Percentiles rank a stretch among this genome's conserved stretches.
Evolutionary conservation across 2,329 filamentous ascomycete species (phyloP).

Genomic region (Ceratocystis variospora): DNA sequence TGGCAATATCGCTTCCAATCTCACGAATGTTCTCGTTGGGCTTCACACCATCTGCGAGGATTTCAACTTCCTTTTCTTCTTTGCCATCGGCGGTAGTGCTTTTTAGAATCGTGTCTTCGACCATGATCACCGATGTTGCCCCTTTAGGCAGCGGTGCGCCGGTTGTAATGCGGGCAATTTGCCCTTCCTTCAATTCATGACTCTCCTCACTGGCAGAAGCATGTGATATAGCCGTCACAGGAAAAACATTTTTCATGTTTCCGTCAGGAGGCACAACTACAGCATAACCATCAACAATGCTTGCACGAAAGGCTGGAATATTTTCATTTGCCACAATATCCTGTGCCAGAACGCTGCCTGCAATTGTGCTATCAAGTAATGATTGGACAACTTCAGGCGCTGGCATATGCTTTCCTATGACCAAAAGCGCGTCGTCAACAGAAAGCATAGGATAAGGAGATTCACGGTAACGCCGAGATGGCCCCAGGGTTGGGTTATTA

Average conservation of each 20-base stretch:
- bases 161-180: slow-evolving; percentile 84
- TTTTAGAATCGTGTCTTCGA: slow-evolving; percentile 76
- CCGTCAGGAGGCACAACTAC: slow-evolving; percentile 52
- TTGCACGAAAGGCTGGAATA: slow-evolving; percentile 86
- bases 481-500: slow-evolving; percentile 47
- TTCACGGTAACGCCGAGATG: slow-evolving; percentile 59
- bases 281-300: slow-evolving; percentile 94
- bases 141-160: slow-evolving; percentile 81
- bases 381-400: slow-evolving; percentile 40
- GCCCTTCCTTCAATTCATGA: slow-evolving; percentile 48
- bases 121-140: slow-evolving; percentile 78
- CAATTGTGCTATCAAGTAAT: slow-evolving; percentile 50
- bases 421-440: slow-evolving; percentile 62
- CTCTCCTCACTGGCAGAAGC: slow-evolving; percentile 58
- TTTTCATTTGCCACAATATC: slow-evolving; percentile 67
- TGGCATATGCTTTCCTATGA: slow-evolving; percentile 64
- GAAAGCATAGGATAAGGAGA: slow-evolving; percentile 89
- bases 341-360: slow-evolving; percentile 68
- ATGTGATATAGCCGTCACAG: slow-evolving; percentile 75
- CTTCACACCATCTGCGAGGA: slow-evolving; percentile 62
- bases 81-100: slow-evolving; percentile 62
- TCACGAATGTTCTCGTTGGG: slow-evolving; percentile 81
- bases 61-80: slow-evolving; percentile 80
- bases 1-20: slow-evolving; percentile 70
- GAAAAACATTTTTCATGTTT: slow-evolving; percentile 64